Evolutionary conservation across 371 early-diverging fungal genomes (phyloP), one percentile per base, ranked within the genome.

Genomic region (Nematocida ironsii): DNA sequence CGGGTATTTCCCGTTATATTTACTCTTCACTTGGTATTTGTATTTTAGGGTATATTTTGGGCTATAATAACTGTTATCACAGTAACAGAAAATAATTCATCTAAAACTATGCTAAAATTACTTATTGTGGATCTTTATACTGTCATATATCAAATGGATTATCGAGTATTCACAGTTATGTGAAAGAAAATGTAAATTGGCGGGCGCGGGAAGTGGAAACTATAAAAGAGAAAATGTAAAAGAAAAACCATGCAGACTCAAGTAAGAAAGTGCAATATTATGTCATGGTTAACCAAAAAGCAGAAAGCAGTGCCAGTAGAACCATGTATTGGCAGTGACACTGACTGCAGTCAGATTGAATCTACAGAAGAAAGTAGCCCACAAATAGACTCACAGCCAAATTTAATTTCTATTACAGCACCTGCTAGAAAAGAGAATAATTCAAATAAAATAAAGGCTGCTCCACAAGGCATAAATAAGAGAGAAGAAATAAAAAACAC

Each of bases 201-300:
- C 58, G 58, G 58, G 58, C 58, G 58, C 58, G 58, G 58, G 58
- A 58, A 6, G 27, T 11, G 27, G 5, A 58, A 58, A 58, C 0
- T 58, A 27, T 58, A 58, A 23, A 58, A 58, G 9, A n/a, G 23
- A 6, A 58, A 58, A 2, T n/a, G 27, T 23, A 23, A 58, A 11
- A n/a, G n/a, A 27, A 58, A 23, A 27, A 23, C 1, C 58, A 58
- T 58, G 58, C 58, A 58, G 27, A 58, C 25, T 9, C n/a, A 58
- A 11, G 23, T 27, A 58, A 58, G 58, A 58, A 58, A 58, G 23
- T 58, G 58, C 7, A 27, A 27, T 58, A 58, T 58, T n/a, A 9
- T 58, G 23, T 58, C 58, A 23, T 58, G 58, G 58, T 0, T 58
- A n/a, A 9, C 58, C 11, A 58, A 58, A 27, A 58, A 58, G 23